Conservation (phyloP, 2,329 filamentous ascomycete species). For the Paracoccidioides brasiliensis region DNA sequence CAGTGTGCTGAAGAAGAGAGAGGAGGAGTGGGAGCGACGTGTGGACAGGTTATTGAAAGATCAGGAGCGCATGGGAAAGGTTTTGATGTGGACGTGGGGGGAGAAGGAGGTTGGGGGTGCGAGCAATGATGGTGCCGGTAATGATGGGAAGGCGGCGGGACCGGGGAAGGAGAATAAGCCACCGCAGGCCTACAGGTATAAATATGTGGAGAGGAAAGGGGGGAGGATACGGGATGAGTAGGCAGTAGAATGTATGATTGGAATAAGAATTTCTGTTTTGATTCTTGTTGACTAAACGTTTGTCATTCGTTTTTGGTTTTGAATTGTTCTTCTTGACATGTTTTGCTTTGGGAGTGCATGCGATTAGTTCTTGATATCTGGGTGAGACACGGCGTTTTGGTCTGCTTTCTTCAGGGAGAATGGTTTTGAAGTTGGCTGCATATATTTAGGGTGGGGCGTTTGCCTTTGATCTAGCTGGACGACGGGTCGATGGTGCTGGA, state of each 20-base stretch:
- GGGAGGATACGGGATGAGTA: background rate
- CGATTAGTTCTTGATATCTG: background rate
- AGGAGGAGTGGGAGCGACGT: slow-evolving; percentile 31
- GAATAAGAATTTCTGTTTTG: background rate
- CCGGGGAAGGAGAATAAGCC: slow-evolving; percentile 9
- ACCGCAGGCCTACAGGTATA: slow-evolving; percentile 27
- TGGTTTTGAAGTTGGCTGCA: background rate
- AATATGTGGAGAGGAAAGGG: slow-evolving; percentile 17
- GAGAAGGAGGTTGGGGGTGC: slow-evolving; percentile 27
- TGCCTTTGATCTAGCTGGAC: background rate
- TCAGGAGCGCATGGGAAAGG: slow-evolving; percentile 28
- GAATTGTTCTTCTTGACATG: background rate
- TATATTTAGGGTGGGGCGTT: background rate
- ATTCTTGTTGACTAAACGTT: background rate
- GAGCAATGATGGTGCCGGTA: slow-evolving; percentile 11
- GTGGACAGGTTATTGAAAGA: slow-evolving; percentile 30
- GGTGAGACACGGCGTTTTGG: background rate
- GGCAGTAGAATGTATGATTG: background rate
- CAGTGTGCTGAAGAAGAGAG: slow-evolving; percentile 29
- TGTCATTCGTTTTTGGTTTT: background rate
- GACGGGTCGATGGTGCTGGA: background rate
- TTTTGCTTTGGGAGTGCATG: background rate
- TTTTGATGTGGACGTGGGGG: slow-evolving; percentile 28
- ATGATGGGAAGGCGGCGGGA: slow-evolving; percentile 14
- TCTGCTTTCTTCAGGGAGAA: too few species aligned